Evolutionary conservation across 768 basidiomycete species (phyloP), one percentile per base, ranked within the genome.

Genomic region (Lactifluus subvellereus): DNA sequence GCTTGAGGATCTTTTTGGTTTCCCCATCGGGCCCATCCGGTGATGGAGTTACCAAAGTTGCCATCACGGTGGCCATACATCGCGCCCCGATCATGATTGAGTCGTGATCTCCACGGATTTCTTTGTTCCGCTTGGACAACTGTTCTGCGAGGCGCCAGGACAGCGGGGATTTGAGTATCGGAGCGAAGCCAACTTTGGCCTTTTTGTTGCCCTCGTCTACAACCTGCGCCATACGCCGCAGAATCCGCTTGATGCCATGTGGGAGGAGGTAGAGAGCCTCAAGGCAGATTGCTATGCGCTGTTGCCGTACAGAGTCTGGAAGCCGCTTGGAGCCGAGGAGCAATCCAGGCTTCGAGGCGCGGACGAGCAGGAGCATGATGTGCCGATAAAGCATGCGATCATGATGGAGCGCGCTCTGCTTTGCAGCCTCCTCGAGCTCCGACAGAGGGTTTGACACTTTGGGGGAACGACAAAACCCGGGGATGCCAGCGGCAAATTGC

Each of bases 401-500:
- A 1, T 1, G 2, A 22, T 53, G 50, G 13, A 48, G 14, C 0
- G 0, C 1, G 14, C 27, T 58, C 13, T 7, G 4, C 3, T 7
- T 5, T 13, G 14, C 40, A 6, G 51, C 33, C 0, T 4, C 16
- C 27, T 58, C 35, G 11, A 62, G 51, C 5, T 53, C 45, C n/a
- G 13, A n/a, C 43, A 16, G 18, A 10, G 51, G 3, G 2, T 57
- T 33, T 6, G 35, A 2, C 11, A 62, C 54, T 32, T 9, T 4
- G 9, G 3, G n/a, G 35, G 61, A 53, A 22, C 27, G 42, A 5
- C 27, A n/a, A 50, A 62, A 62, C n/a, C 27, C 42, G 27, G 61
- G 45, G 38, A 62, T 62, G 22, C 61, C 61, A 1, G 50, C 56
- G 33, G 37, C 20, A 30, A 62, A 62, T 35, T 22, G 18, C 16